These are phyloP conservation scores for Trichoderma gamsii DNA, from an alignment of 495 filamentous ascomycete species.

Conservation along the genomic window DNA sequence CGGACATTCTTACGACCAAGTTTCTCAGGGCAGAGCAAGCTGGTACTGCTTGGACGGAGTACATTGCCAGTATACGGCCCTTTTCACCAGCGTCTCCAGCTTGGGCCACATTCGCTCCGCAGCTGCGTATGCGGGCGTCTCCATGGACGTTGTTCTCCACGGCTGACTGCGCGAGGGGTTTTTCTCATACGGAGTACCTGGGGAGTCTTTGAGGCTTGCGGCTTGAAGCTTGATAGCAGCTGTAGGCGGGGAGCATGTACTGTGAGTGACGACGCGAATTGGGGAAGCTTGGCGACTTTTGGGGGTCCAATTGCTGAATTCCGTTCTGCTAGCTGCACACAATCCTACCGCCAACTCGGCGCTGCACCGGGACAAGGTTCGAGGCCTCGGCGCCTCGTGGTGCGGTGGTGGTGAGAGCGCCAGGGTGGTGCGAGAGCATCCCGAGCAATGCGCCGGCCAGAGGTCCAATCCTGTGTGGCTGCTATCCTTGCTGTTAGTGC, in stretches of 20 bases:
- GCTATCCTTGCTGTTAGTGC: slow-evolving; percentile 1
- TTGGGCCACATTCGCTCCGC: slow-evolving; percentile 14
- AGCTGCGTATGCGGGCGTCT: slow-evolving; percentile 10
- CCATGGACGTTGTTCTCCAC: slow-evolving; percentile 1
- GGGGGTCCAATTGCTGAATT: background rate
- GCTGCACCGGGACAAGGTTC: background rate
- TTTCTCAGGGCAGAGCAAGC: background rate
- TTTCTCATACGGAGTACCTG: background rate
- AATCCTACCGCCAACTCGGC: background rate
- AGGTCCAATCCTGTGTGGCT: background rate
- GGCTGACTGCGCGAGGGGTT: background rate
- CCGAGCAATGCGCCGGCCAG: background rate
- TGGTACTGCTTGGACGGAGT: background rate
- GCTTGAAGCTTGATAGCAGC: background rate
- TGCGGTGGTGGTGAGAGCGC: background rate
- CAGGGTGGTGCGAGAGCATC: background rate
- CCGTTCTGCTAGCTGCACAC: background rate
- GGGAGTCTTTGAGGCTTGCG: background rate
- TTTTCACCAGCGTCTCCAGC: slow-evolving; percentile 9
- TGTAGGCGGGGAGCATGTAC: slow-evolving; percentile 5
- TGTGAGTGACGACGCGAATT: slow-evolving; percentile 9
- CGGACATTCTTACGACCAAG: background rate
- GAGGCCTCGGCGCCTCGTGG: slow-evolving; percentile 7
- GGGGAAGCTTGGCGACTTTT: background rate
- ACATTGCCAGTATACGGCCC: background rate